These are phyloP conservation scores for Neophaeococcomyces aloes DNA, from an alignment of 2,329 filamentous ascomycete genomes.

Conservation along the genomic window DNA sequence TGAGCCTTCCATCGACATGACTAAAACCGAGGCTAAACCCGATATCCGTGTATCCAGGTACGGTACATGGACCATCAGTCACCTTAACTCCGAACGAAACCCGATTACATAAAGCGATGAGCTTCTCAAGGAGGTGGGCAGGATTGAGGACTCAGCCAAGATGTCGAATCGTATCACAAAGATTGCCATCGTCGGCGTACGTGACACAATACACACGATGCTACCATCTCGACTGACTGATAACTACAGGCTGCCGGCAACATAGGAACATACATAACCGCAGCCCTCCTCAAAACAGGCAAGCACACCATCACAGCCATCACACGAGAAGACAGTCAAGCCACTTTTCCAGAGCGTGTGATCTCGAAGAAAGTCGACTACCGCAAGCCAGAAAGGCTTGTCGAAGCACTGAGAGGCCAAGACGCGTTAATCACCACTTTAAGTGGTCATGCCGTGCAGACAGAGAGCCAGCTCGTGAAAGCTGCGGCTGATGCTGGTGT, in stretches of 20 bases:
- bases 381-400: conserved; percentile 35
- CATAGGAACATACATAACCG: conserved; percentile 24
- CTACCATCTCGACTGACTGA: conserved; percentile 10
- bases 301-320: conserved; percentile 44
- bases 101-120: no score
- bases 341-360: conserved; percentile 37
- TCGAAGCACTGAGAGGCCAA: conserved; percentile 43
- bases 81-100: no score
- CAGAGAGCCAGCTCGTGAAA: conserved; percentile 40
- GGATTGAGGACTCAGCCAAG: no score
- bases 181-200: conserved; percentile 28
- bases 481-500: conserved; percentile 48
- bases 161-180: conserved; percentile 24
- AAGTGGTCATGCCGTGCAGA: conserved; percentile 34
- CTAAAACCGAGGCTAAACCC: no score
- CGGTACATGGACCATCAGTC: no score
- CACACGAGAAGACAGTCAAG: conserved; percentile 35
- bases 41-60: no score
- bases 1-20: no score
- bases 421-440: conserved; percentile 50
- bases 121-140: no score
- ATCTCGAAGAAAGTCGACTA: conserved; percentile 32
- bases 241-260: conserved; percentile 27
- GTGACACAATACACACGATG: conserved; percentile 12
- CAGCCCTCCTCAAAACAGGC: conserved; percentile 34